Evolutionary conservation across 305 asterid genomes (phyloP).

Genomic region (Solanum hybrid): DNA sequence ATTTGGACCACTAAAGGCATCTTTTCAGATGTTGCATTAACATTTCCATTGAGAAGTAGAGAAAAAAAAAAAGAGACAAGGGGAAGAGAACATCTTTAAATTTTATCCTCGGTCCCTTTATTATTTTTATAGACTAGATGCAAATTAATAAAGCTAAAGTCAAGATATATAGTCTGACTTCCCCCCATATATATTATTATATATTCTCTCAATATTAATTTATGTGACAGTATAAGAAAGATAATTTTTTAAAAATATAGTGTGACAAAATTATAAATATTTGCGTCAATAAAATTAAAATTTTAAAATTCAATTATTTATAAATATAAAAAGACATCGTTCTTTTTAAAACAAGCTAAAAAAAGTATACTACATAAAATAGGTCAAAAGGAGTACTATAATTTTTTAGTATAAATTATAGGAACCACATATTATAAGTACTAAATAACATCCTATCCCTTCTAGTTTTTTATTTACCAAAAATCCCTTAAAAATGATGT

Average conservation of each 20-base stretch:
- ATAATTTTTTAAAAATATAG: no score
- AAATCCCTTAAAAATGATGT: no score
- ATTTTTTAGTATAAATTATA: no score
- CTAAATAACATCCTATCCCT: no score
- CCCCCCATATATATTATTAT: not conserved
- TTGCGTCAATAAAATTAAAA: not conserved
- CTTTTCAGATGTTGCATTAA: constrained; percentile 49
- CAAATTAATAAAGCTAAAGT: not conserved
- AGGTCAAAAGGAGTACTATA: no score
- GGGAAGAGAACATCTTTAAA: not conserved
- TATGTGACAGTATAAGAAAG: not conserved
- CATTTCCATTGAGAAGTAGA: constrained; percentile 3
- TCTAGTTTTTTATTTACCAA: no score
- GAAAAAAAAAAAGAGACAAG: not conserved
- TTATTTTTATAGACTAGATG: not conserved
- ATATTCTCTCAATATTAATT: not conserved
- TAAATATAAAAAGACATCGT: no score
- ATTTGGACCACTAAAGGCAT: constrained; percentile 50
- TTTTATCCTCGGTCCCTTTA: constrained; percentile 12
- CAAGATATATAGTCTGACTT: not conserved
- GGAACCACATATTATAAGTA: no score
- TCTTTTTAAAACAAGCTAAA: not conserved
- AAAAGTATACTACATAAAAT: not conserved
- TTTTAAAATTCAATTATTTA: no score
- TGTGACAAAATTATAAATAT: not conserved